These are phyloP conservation scores for Lyophyllum decastes DNA, from an alignment of 768 basidiomycete genomes.

Conservation along the genomic window DNA sequence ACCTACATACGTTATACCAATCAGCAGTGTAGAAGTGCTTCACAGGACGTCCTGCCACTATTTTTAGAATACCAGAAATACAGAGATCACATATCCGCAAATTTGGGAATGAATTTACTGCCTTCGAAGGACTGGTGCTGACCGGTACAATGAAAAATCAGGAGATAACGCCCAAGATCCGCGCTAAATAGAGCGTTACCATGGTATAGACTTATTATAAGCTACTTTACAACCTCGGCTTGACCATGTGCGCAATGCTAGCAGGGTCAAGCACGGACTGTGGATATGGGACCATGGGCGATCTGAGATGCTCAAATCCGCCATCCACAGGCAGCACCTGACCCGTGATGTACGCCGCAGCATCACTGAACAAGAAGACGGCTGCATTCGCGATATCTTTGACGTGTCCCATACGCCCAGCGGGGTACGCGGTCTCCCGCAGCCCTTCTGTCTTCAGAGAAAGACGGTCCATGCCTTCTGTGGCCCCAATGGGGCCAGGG, in stretches of 20 bases:
- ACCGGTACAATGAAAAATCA: background rate
- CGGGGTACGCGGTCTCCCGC: constrained; percentile 20
- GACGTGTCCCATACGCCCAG: constrained; percentile 58
- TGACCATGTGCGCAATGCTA: constrained; percentile 50
- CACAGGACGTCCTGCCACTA: too few species aligned
- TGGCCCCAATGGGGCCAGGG: constrained; percentile 79
- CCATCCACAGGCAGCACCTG: constrained; percentile 77
- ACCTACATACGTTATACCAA: too few species aligned
- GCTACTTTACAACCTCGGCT: constrained; percentile 40
- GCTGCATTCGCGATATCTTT: constrained; percentile 71
- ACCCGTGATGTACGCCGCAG: constrained; percentile 76
- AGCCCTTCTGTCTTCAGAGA: constrained; percentile 28
- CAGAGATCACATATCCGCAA: background rate
- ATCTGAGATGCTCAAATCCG: constrained; percentile 54
- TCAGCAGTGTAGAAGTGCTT: too few species aligned
- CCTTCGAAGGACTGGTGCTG: background rate
- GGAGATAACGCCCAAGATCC: background rate
- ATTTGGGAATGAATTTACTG: background rate
- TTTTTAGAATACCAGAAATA: background rate
- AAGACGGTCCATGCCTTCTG: constrained; percentile 74
- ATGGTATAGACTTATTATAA: constrained; percentile 7
- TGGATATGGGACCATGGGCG: constrained; percentile 59
- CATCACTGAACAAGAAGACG: constrained; percentile 82
- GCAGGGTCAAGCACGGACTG: constrained; percentile 61
- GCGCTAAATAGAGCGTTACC: background rate